phyloP scores from a whole-genome alignment of 2,329 filamentous ascomycete genomes.

The Orbilia ellipsospora region DNA sequence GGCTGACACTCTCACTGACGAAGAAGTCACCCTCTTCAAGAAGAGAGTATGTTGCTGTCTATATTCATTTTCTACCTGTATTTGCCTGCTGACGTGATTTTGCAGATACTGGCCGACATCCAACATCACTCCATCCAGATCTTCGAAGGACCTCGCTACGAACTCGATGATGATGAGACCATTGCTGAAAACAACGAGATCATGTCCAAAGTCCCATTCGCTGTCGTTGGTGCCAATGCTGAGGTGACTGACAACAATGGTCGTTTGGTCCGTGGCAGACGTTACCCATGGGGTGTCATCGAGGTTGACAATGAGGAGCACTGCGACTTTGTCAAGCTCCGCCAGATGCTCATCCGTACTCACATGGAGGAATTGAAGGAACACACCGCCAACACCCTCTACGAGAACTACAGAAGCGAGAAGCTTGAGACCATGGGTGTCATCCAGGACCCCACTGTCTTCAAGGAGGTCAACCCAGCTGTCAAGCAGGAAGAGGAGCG shows the following conservation, averaged over 20 bases:
- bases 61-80: background rate
- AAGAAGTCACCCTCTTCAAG: constrained; percentile 95
- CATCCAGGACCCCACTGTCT: constrained; percentile 96
- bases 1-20: constrained; percentile 96
- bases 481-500: constrained; percentile 99
- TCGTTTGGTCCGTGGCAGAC: constrained; percentile 92
- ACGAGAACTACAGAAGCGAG: constrained; percentile 99
- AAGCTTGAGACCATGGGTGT: constrained; percentile 99
- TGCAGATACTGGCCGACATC: constrained; percentile 93
- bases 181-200: constrained; percentile 99
- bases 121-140: constrained; percentile 98
- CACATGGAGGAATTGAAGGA: constrained; percentile 99
- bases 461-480: constrained; percentile 99
- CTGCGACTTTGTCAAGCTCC: constrained; percentile 99
- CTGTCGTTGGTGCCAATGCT: constrained; percentile 94
- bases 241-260: constrained; percentile 92
- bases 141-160: constrained; percentile 97
- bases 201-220: constrained; percentile 99
- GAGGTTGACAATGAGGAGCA: constrained; percentile 99
- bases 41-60: constrained; percentile 76
- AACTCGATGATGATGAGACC: constrained; percentile 98
- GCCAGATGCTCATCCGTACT: constrained; percentile 99
- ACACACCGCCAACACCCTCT: constrained; percentile 98
- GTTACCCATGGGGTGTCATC: constrained; percentile 98
- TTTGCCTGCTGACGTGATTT: constrained; percentile 12